Evolutionary conservation across 192 early-diverging fungal genomes (phyloP).

Genomic region (Entomortierella lignicola): DNA sequence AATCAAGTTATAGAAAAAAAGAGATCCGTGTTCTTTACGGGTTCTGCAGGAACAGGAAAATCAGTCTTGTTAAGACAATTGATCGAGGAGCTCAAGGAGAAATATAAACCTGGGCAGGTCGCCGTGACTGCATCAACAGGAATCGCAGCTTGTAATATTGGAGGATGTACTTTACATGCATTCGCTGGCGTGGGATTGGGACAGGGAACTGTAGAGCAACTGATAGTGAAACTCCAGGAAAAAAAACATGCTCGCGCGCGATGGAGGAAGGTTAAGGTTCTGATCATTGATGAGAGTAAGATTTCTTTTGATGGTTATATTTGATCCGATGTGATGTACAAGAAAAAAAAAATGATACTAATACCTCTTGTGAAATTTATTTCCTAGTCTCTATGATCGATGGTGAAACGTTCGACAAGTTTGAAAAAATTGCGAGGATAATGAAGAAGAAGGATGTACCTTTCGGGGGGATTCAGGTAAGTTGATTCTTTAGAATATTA

Average conservation of each 20-base stretch:
- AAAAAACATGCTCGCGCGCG: conserved; percentile 50
- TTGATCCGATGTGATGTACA: no score
- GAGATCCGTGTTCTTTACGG: conserved; percentile 71
- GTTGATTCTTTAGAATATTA: not conserved
- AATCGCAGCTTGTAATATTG: conserved; percentile 71
- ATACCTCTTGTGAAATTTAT: not conserved
- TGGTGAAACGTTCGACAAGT: conserved; percentile 74
- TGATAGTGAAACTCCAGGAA: conserved; percentile 38
- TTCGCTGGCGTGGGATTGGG: conserved; percentile 76
- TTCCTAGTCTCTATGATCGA: conserved; percentile 79
- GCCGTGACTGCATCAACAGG: conserved; percentile 71
- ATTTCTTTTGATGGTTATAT: no score
- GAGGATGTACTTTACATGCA: conserved; percentile 66
- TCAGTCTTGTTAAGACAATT: conserved; percentile 49
- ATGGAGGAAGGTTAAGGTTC: conserved; percentile 69
- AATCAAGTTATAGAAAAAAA: conserved; percentile 69
- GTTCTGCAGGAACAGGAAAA: conserved; percentile 67
- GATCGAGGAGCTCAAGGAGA: conserved; percentile 53
- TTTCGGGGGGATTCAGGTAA: conserved; percentile 83
- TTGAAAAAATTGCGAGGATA: conserved; percentile 73
- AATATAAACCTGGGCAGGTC: conserved; percentile 48
- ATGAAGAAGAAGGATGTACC: conserved; percentile 52
- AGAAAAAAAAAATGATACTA: not conserved
- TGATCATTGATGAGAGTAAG: conserved; percentile 80
- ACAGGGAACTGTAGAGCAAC: conserved; percentile 28